phyloP scores from a whole-genome alignment of 2,329 filamentous ascomycete species.

The Leptographium flavum region DNA sequence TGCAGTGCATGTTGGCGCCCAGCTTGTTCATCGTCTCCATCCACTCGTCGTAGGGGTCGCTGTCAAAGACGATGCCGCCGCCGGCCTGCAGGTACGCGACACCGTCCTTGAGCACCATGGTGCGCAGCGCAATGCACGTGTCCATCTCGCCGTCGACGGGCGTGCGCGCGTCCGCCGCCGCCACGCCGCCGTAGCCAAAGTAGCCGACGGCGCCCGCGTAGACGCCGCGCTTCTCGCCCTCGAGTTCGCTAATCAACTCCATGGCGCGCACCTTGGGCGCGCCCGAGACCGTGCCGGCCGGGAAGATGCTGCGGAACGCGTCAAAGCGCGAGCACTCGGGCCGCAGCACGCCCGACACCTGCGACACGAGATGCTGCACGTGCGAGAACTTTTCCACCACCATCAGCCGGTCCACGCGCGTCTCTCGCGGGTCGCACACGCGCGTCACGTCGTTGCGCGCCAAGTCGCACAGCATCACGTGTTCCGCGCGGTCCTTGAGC shows the following conservation, averaged over 20 bases:
- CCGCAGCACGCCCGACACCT: slow-evolving; percentile 83
- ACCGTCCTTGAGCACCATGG: slow-evolving; percentile 87
- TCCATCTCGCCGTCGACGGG: slow-evolving; percentile 79
- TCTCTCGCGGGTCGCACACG: slow-evolving; percentile 80
- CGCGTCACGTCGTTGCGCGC: slow-evolving; percentile 95
- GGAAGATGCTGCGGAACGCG: slow-evolving; percentile 92
- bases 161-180: slow-evolving; percentile 39
- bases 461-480: slow-evolving; percentile 95
- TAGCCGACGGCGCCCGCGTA: slow-evolving; percentile 96
- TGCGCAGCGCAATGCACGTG: slow-evolving; percentile 66
- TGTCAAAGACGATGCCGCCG: slow-evolving; percentile 89
- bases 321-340: slow-evolving; percentile 80
- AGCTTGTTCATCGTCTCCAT: slow-evolving; percentile 94
- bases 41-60: slow-evolving; percentile 81
- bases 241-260: slow-evolving; percentile 91
- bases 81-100: slow-evolving; percentile 83
- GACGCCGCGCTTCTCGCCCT: slow-evolving; percentile 84
- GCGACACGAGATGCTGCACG: slow-evolving; percentile 91
- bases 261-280: slow-evolving; percentile 94
- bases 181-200: slow-evolving; percentile 73
- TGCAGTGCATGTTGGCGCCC: slow-evolving; percentile 76
- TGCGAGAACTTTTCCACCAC: slow-evolving; percentile 89
- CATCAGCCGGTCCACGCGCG: slow-evolving; percentile 87
- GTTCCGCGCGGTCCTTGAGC: slow-evolving; percentile 84
- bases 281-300: slow-evolving; percentile 87